Conservation (phyloP, 257 asterid genomes). For the Solanum clarkiae region DNA sequence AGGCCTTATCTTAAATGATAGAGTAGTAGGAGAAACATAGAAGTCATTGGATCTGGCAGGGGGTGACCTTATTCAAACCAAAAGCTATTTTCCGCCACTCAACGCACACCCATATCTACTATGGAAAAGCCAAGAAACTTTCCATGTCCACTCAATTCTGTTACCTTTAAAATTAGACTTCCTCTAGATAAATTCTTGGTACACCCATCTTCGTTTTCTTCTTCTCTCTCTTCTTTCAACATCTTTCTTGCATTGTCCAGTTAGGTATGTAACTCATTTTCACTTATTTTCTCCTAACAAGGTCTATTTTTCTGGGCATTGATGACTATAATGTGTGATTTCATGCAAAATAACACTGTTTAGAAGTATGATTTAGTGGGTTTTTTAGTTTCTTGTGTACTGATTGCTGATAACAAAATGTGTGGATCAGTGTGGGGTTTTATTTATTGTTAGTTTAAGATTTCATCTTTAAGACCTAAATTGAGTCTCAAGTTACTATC, state of each 20-base stretch:
- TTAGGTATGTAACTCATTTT: background rate
- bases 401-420: background rate
- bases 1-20: background rate
- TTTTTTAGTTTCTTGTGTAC: background rate
- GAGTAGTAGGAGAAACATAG: background rate
- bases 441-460: background rate
- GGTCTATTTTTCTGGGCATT: background rate
- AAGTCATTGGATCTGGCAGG: background rate
- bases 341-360: background rate
- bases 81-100: constrained; percentile 70
- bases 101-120: constrained; percentile 68
- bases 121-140: constrained; percentile 46
- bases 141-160: constrained; percentile 2
- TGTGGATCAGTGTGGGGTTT: background rate
- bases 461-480: background rate
- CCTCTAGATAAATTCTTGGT: background rate
- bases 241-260: constrained; percentile 3
- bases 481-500: background rate
- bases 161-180: constrained; percentile 8
- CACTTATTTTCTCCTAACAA: background rate
- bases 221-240: background rate
- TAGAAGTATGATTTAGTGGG: background rate
- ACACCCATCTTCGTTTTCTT: constrained; percentile 5
- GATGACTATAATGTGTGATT: background rate
- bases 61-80: constrained; percentile 26